Evolutionary conservation across 257 asterid genomes (phyloP), one percentile per base, ranked within the genome.

Genomic region (Echites panduratus): DNA sequence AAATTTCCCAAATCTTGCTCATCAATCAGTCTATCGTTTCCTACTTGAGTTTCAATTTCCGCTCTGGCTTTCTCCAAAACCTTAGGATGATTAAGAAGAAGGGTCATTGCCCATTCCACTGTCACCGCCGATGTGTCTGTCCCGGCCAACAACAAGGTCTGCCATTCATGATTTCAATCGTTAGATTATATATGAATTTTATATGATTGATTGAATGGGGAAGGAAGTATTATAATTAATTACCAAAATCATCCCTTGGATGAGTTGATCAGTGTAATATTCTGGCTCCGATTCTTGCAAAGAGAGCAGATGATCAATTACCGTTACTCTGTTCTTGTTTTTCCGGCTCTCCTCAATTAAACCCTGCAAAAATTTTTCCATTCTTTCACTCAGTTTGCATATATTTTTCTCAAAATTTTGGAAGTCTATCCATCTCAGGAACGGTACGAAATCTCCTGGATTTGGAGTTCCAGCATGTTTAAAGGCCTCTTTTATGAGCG

Each of bases 51-150:
- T 78, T 87, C 88, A 0, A 91, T 32, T 75, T 91, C 96, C 1
- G 63, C 74, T 80, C 82, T 83, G 14, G 93, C 93, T 79, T 81
- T 86, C 8, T 84, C 73, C 43, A 86, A n/a, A 70, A 75, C 80
- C 7, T 81, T 81, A 0, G 90, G 96, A 75, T 87, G 81, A 75
- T 88, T 89, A 16, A 90, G 86, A 40, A 90, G 70, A 35, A 77
- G 82, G 0, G 92, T 72, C 84, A 89, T 83, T 2, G 91, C 93
- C 92, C 96, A 89, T 78, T 90, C 92, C 7, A 89, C 45, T 1
- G 89, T 89, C 68, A 73, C 84, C 0, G 89, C 56, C 41, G 93
- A 78, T 40, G 74, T 78, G 20, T 76, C 79, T n/a, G 79, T 76
- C 7, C 79, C 79, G 1, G 75, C 79, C 0, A 40, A 26, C 38